Evolutionary conservation across 495 filamentous ascomycete genomes (phyloP).

Genomic region (Neurospora cerealis): DNA sequence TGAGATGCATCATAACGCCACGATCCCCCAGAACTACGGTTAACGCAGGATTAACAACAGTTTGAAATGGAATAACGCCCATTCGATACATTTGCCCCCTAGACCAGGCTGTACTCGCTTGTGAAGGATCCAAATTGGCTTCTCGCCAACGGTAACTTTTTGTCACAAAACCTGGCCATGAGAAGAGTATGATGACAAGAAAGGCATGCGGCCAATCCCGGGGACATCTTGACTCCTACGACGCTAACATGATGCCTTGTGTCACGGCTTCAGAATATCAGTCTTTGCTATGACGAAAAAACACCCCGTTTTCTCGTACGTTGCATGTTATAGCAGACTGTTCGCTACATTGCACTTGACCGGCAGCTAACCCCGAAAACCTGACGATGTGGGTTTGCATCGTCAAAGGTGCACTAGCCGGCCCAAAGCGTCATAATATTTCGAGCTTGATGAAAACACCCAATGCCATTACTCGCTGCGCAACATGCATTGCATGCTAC

Average conservation of each 20-base stretch:
- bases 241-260: not conserved
- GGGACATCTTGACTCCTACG: not conserved
- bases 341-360: not conserved
- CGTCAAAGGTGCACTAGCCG: conserved; percentile 9
- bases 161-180: not conserved
- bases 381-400: not conserved
- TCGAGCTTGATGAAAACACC: not conserved
- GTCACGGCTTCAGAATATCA: not conserved
- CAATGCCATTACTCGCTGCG: conserved; percentile 8
- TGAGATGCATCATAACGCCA: conserved; percentile 6
- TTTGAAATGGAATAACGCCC: not conserved
- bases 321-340: not conserved
- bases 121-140: not conserved
- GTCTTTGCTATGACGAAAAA: not conserved
- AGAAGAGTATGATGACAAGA: not conserved
- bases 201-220: not conserved
- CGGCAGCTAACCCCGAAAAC: not conserved
- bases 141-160: not conserved
- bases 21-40: conserved; percentile 4
- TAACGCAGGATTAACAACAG: conserved; percentile 4
- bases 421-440: conserved; percentile 5
- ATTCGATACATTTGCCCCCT: not conserved
- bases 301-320: not conserved
- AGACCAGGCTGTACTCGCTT: not conserved
- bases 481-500: conserved; percentile 8